Evolutionary conservation across 305 asterid species (phyloP), one percentile per base, ranked within the genome.

Genomic region (Solanum hybrid): DNA sequence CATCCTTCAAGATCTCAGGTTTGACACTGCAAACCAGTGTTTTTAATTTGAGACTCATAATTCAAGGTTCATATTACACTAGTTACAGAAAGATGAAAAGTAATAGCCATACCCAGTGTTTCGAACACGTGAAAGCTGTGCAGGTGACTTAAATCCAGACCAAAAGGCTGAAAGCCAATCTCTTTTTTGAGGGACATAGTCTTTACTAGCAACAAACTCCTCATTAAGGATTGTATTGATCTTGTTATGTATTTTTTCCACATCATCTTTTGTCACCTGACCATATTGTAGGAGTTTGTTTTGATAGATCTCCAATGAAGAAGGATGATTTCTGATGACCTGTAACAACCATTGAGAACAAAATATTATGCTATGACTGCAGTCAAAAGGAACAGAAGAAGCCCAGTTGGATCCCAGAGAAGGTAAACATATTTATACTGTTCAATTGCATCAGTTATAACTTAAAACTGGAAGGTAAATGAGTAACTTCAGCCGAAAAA

Each of bases 101-200:
- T 78, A 90, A 82, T 24, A 61, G 34, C 39, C 84, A 41, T 94
- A 96, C 98, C 98, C 98, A 87, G 97, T 95, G 92, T 96, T 94
- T 91, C 97, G 95, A 88, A 95, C 91, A 86, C 97, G 98, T 87
- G 98, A 95, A 90, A 94, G 97, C 93, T 95, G 98, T 89, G 94
- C 96, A 68, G 97, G 98, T 87, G 98, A 95, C 94, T 96, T 95
- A 94, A 95, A 96, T 88, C 98, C 97, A 92, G 94, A 77, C 97
- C 98, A 95, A 92, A 95, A 95, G 34, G 98, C 98, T 89, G 99
- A 96, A 92, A 96, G 98, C 98, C 98, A 96, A 93, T 96, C 98
- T 93, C 98, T 93, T 90, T 94, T 93, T 87, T 93, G 94, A 33
- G 98, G 96, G 88, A 96, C 92, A 89, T 95, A 94, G 72, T 95